Conservation (phyloP, 148 eudicot species). For the Persicaria tinctoria region DNA sequence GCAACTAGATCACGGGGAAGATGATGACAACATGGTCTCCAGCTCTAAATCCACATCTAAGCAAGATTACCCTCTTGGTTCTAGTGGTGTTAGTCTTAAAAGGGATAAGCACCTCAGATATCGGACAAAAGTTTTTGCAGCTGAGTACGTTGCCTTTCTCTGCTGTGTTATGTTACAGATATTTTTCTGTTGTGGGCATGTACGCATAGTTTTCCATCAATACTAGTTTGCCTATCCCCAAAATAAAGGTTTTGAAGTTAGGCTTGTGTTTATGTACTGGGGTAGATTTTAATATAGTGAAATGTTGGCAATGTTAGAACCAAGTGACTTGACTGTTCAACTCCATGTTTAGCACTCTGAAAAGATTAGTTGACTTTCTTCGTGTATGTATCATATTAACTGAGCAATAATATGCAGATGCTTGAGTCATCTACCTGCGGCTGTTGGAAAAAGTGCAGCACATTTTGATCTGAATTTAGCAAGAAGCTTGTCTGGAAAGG, state of each 20-base stretch:
- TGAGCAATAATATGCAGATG: conserved; percentile 45
- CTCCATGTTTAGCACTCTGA: background rate
- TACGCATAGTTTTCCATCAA: background rate
- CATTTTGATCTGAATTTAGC: conserved; percentile 90
- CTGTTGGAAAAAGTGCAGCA: conserved; percentile 73
- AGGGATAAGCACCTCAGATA: conserved; percentile 86
- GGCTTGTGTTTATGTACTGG: background rate
- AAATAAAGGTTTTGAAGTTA: background rate
- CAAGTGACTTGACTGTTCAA: background rate
- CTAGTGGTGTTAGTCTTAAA: conserved; percentile 34
- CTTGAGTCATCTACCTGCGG: conserved; percentile 82
- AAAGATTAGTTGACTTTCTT: background rate
- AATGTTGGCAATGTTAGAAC: background rate
- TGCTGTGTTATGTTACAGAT: background rate
- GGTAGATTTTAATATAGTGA: background rate
- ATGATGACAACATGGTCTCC: conserved; percentile 91
- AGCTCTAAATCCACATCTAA: conserved; percentile 32
- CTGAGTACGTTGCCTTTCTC: conserved; percentile 63
- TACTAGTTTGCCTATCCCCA: too few species aligned
- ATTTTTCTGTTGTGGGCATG: background rate
- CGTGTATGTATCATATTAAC: background rate
- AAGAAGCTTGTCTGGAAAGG: conserved; percentile 44
- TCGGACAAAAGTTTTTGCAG: conserved; percentile 90
- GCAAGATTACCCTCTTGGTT: conserved; percentile 34
- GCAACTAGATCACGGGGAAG: conserved; percentile 45